Evolutionary conservation across 2,329 filamentous ascomycete species (phyloP).

Genomic region (Zopfia rhizophila): DNA sequence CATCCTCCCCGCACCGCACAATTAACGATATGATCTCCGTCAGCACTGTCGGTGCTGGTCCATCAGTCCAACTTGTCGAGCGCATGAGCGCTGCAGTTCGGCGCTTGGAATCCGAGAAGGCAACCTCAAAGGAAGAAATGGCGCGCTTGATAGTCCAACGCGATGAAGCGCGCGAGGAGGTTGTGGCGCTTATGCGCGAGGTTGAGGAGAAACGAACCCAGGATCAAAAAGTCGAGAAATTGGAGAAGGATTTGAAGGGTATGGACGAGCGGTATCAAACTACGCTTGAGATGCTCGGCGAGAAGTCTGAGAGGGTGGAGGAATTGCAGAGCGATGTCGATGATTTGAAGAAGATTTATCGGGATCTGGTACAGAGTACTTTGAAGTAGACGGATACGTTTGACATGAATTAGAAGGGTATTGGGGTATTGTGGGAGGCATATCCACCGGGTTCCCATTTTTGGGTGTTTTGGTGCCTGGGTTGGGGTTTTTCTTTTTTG

Average conservation of each 20-base stretch:
- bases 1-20: constrained; percentile 73
- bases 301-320: constrained; percentile 95
- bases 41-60: constrained; percentile 89
- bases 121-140: constrained; percentile 87
- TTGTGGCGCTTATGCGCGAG: constrained; percentile 90
- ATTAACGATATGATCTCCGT: constrained; percentile 82
- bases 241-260: constrained; percentile 75
- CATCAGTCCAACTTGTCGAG: constrained; percentile 94
- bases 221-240: constrained; percentile 67
- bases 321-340: constrained; percentile 88
- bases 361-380: constrained; percentile 87
- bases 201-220: constrained; percentile 74
- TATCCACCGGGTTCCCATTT: no score
- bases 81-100: constrained; percentile 94
- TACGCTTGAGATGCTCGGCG: constrained; percentile 91
- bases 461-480: constrained; percentile 9
- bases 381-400: no score
- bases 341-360: constrained; percentile 96
- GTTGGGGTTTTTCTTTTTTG: neutral
- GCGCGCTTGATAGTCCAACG: constrained; percentile 82
- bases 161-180: constrained; percentile 90
- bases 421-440: no score
- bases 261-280: constrained; percentile 86
- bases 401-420: constrained; percentile 75
- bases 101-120: constrained; percentile 89